Evolutionary conservation across 2,329 filamentous ascomycete species (phyloP).

Genomic region (Xylariaceae sp.): DNA sequence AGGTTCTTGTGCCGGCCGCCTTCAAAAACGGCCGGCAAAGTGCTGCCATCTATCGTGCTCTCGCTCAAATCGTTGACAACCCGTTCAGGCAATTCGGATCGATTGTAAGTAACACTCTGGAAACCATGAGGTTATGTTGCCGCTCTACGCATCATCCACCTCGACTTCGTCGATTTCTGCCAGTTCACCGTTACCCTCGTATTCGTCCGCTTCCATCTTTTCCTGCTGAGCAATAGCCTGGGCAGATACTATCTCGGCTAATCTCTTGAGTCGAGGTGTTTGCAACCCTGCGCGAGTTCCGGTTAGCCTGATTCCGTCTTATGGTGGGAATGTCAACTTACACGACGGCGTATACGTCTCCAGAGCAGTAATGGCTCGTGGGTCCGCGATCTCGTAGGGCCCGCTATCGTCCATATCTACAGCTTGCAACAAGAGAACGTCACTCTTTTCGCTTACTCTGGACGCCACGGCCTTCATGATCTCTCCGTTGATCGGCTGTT

Average conservation of each 20-base stretch:
- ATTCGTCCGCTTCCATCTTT: conserved; percentile 60
- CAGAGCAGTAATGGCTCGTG: conserved; percentile 89
- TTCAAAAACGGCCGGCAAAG: conserved; percentile 1
- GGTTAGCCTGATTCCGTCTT: conserved; percentile 8
- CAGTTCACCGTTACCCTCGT: conserved; percentile 50
- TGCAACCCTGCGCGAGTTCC: conserved; percentile 72
- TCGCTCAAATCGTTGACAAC: conserved; percentile 8
- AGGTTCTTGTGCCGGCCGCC: background rate
- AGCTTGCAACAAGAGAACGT: conserved; percentile 87
- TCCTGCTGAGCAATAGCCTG: conserved; percentile 96
- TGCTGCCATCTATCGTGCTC: conserved; percentile 8
- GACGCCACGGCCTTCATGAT: conserved; percentile 99
- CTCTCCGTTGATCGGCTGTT: conserved; percentile 98
- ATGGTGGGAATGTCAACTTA: conserved; percentile 51
- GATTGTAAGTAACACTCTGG: conserved; percentile 21
- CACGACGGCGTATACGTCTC: conserved; percentile 99
- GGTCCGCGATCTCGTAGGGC: conserved; percentile 97
- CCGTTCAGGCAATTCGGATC: conserved; percentile 24
- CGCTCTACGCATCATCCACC: conserved; percentile 39
- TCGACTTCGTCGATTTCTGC: conserved; percentile 54
- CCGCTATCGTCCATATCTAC: conserved; percentile 99
- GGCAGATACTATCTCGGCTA: conserved; percentile 97
- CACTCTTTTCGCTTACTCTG: conserved; percentile 96
- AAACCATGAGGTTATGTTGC: conserved; percentile 22
- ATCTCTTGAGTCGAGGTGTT: conserved; percentile 89